Evolutionary conservation across 768 basidiomycete genomes (phyloP), one percentile per base, ranked within the genome.

Genomic region (Naganishia kalamii): DNA sequence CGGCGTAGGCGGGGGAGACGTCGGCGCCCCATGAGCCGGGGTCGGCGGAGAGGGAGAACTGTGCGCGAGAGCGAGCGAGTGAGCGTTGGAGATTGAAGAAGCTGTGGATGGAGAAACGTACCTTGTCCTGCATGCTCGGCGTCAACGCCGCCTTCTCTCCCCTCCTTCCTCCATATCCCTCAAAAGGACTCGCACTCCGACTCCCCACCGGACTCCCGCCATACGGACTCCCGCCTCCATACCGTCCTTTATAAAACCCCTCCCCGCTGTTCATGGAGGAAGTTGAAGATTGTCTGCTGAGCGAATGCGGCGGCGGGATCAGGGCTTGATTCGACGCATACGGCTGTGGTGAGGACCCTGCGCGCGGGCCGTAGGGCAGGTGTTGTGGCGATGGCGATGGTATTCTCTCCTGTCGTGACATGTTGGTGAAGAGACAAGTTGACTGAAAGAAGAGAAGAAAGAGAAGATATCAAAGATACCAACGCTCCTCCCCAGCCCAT

Each of bases 1-100:
- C 91, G 10, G 90, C 86, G 64, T 91, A 60, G 47, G 57, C 66
- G 11, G 66, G 59, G 10, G 60, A 61, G 32, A 66, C 65, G 35
- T 66, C 48, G 4, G 49, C 65, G 41, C 65, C 65, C 65, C 65
- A 66, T 46, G 60, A 62, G 5, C 25, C 46, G 11, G 65, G 65
- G 33, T 66, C 60, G 0, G 65, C 37, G 1, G 65, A 66, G 32
- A 66, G 41, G 8, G 60, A 44, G 60, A 66, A 66, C 65, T 66
- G 46, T n/a, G 43, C 12, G 43, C 7, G 21, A 40, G 37, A n/a
- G n/a, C n/a, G 37, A 8, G 17, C 17, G 37, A 40, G 37, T 40
- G 10, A 17, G 8, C 37, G 17, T 40, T 40, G 37, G 37, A 8
- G 17, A 17, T 40, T 17, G 17, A 40, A 17, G 37, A 8, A 40